Base-by-base conservation (phyloP, 768 basidiomycete genomes). In the Russula olivacea region DNA sequence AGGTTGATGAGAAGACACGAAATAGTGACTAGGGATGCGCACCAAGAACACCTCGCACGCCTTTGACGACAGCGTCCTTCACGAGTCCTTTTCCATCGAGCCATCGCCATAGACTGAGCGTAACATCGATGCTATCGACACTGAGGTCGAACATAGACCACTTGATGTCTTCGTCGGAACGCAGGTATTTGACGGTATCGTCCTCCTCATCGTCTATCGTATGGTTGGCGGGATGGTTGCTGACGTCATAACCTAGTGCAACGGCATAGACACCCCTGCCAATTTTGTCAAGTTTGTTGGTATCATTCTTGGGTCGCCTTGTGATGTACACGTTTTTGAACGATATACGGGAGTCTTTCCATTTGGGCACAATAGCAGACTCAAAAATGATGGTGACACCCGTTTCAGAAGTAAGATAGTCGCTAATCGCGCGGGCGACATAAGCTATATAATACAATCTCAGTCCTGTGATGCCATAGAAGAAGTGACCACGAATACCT, bases 311-410 rank as follows among this genome's bases (percentile, higher is more conserved):
- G 2, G 91, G 89, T 6, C 93, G 81, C 11, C 93, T 86, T 25
- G 93, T 95, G 51, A 99, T 80, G 69, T 91, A 98, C 49, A 98
- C 95, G 68, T 98, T 97, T 72, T 93, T 93, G 81, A 99, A 96
- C 0, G 94, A 94, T 58, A 99, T 88, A 15, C 89, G 87, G 11
- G 93, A 95, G 69, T 95, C 92, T 66, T 93, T 91, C 93, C 95
- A 97, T 73, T 93, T 94, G 3, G 97, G 96, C 11, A 98, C 95
- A 69, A 98, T 95, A 34, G 97, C 97, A 5, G 91, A 93, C 74
- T 99, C 97, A 72, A 98, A 98, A 58, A 96, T 90, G 68, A 99
- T 87, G 15, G 87, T 94, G 47, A 96, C 86, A 2, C 97, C 97
- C 0, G 95, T 97, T 72, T 94, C 90, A 0, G 88, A 80, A 6